These are phyloP conservation scores for Theileria luwenshuni DNA, from an alignment of 169 alveolate species.

Conservation along the genomic window DNA sequence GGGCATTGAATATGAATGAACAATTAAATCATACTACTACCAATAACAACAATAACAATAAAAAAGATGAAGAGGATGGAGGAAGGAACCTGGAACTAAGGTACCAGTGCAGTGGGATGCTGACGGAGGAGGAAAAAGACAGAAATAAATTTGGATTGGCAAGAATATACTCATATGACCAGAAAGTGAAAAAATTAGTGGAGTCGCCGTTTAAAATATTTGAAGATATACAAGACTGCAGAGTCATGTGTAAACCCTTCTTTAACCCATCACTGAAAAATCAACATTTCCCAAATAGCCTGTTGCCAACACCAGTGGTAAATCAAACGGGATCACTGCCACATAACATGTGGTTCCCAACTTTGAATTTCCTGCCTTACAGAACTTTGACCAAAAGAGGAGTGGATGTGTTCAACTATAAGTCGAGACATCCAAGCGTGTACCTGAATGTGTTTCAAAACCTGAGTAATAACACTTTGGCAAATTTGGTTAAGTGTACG, in stretches of 20 bases:
- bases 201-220: conserved; percentile 42
- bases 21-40: neutral
- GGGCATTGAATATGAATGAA: conserved; percentile 3
- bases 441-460: conserved; percentile 41
- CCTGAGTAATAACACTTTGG: conserved; percentile 25
- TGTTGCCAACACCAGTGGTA: too few relatives aligned
- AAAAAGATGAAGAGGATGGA: neutral
- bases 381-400: conserved; percentile 27
- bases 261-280: conserved; percentile 54
- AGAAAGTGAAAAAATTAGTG: conserved; percentile 15
- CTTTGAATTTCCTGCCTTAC: conserved; percentile 32
- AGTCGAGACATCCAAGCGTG: conserved; percentile 55
- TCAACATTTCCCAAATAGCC: conserved; percentile 38
- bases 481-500: conserved; percentile 32
- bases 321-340: neutral
- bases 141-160: conserved; percentile 57
- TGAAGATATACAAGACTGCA: conserved; percentile 17
- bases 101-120: conserved; percentile 7
- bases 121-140: conserved; percentile 61
- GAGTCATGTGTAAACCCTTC: conserved; percentile 49
- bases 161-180: conserved; percentile 45
- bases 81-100: neutral
- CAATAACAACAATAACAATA: neutral
- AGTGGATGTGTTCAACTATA: conserved; percentile 54
- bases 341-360: conserved; percentile 57